Evolutionary conservation across 2,329 filamentous ascomycete species (phyloP).

Genomic region (Juglanconis oblonga): DNA sequence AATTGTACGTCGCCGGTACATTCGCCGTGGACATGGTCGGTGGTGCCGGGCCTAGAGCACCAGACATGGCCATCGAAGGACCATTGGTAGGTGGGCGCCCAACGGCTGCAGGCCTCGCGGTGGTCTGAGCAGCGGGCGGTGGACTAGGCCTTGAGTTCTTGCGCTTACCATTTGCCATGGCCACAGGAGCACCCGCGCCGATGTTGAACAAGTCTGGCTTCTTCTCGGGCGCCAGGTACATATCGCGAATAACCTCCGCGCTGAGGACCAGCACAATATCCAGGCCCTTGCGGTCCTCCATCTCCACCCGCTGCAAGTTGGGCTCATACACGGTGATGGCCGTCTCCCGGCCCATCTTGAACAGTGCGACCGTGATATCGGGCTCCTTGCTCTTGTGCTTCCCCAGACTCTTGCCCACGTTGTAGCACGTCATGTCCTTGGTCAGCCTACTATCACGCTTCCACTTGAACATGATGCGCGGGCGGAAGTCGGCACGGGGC

Average conservation of each 20-base stretch:
- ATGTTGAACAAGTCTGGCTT: conserved; percentile 75
- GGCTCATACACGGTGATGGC: conserved; percentile 85
- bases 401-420: conserved; percentile 73
- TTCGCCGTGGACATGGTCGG: conserved; percentile 48
- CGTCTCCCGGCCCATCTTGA: conserved; percentile 64
- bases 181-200: conserved; percentile 36
- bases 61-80: conserved; percentile 34
- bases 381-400: conserved; percentile 84
- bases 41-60: conserved; percentile 33
- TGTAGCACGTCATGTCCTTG: conserved; percentile 84
- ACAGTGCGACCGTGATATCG: conserved; percentile 91
- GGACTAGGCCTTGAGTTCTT: conserved; percentile 43
- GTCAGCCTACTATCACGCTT: conserved; percentile 81
- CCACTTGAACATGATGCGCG: conserved; percentile 84
- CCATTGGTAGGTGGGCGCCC: conserved; percentile 25
- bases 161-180: conserved; percentile 28
- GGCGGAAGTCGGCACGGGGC: conserved; percentile 47
- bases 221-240: conserved; percentile 58
- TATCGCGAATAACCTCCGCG: conserved; percentile 62
- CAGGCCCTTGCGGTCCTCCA: conserved; percentile 90
- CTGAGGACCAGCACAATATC: conserved; percentile 74
- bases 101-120: conserved; percentile 40
- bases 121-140: conserved; percentile 21
- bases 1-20: conserved; percentile 33
- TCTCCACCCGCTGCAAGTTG: conserved; percentile 83